Evolutionary conservation across 78 protist genomes (phyloP), one percentile per base, ranked within the genome.

Genomic region (Dictyostelium intermedium): DNA sequence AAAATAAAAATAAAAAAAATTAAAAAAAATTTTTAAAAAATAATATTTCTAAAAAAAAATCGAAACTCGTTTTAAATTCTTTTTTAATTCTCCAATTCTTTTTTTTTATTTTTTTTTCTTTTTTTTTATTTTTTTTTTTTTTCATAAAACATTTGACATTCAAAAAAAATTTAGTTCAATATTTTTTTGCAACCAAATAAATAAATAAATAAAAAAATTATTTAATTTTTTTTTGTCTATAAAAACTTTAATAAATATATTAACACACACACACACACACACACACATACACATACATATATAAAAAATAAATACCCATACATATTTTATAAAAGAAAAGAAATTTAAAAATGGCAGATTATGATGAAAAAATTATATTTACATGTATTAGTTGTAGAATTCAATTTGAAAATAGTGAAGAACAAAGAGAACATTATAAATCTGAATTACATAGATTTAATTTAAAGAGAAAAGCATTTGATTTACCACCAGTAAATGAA

Each of bases 381-480:
- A 96, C 97, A 27, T 96, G 97, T 91, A 95, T 95, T 3, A 70
- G 96, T 27, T 96, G 97, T 78, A 85, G 96, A 37, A 83, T 96
- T 11, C 70, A 69, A n/a, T 96, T 96, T 41, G 77, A 73, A 4
- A 34, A 39, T 10, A 32, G 85, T 25, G 93, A 79, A 14, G 87
- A 87, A 16, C 98, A 96, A 85, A 95, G 96, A 74, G 94, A 56
- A 9, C 98, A 97, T 79, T 95, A 95, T 60, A 85, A 79, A 60
- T 91, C 95, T 13, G 98, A 97, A 18, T 89, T 86, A 66, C 98
- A 97, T 56, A 85, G 96, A 63, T 96, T 95, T 91, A 97, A 97
- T 61, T 82, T 97, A 60, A 97, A 97, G 91, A 83, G 98, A 37
- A 97, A 97, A 91, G 96, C 91, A 11, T 96, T 95, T 7, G 95